Conservation (phyloP, 2,329 filamentous ascomycete genomes). For the Ramularia endophylla region DNA sequence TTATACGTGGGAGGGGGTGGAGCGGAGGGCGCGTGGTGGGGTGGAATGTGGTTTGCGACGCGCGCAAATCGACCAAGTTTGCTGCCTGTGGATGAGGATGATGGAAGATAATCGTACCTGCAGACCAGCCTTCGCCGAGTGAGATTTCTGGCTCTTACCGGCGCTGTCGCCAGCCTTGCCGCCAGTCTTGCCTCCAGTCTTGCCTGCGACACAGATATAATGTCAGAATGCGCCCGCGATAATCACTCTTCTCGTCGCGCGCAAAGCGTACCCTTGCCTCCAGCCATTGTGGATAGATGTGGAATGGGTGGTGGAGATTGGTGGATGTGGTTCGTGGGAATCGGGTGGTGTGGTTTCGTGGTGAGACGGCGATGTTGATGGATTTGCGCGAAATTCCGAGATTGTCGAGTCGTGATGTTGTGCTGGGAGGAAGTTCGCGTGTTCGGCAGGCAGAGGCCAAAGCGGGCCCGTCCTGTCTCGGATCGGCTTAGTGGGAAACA, state of each 20-base stretch:
- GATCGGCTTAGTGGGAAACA: conserved; percentile 6
- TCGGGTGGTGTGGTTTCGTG: conserved; percentile 2
- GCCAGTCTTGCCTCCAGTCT: conserved; percentile 78
- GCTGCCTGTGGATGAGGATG: conserved; percentile 7
- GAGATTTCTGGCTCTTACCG: conserved; percentile 87
- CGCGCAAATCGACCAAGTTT: conserved; percentile 15
- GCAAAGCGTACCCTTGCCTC: conserved; percentile 81
- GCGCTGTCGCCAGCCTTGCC: conserved; percentile 66
- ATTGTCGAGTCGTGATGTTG: conserved; percentile 7
- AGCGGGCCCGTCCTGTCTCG: background rate
- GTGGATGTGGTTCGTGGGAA: conserved; percentile 4
- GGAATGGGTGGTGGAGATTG: conserved; percentile 1
- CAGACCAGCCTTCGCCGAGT: conserved; percentile 89
- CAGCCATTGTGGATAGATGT: conserved; percentile 52
- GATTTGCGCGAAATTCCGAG: conserved; percentile 4
- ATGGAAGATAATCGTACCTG: conserved; percentile 62
- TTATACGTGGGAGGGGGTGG: background rate
- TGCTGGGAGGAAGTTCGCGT: conserved; percentile 10
- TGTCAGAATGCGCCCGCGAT: too few species aligned
- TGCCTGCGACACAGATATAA: too few species aligned
- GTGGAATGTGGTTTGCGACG: conserved; percentile 24
- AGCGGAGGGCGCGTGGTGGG: conserved; percentile 5
- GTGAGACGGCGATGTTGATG: conserved; percentile 7
- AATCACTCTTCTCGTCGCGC: too few species aligned
- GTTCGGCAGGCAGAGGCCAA: conserved; percentile 3